These are phyloP conservation scores for Epichloe typhina DNA, from an alignment of 2,329 filamentous ascomycete species.

Conservation along the genomic window DNA sequence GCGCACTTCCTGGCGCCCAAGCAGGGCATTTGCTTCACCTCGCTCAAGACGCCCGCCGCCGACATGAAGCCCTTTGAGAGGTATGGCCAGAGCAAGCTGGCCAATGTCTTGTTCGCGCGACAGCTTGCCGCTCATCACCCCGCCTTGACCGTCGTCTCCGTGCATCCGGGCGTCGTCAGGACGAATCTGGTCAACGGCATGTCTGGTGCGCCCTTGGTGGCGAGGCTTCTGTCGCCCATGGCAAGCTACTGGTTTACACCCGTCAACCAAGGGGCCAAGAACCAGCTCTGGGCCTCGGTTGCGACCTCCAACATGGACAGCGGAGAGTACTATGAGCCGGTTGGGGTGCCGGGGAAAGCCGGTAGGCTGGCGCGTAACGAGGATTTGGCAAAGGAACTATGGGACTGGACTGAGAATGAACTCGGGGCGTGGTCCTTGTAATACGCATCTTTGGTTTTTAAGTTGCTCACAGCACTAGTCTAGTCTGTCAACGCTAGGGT, in stretches of 20 bases:
- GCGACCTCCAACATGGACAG: slow-evolving; percentile 16
- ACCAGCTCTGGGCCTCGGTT: slow-evolving; percentile 31
- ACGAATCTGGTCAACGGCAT: slow-evolving; percentile 14
- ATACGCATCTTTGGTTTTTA: background rate
- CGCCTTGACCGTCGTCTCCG: slow-evolving; percentile 12
- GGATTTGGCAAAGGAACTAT: slow-evolving; percentile 17
- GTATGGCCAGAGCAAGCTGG: slow-evolving; percentile 20
- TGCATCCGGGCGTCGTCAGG: slow-evolving; percentile 17
- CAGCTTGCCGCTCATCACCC: slow-evolving; percentile 15
- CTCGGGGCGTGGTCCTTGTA: slow-evolving; percentile 8
- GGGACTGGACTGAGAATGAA: slow-evolving; percentile 24
- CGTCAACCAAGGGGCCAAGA: slow-evolving; percentile 22
- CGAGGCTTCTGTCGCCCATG: slow-evolving; percentile 7
- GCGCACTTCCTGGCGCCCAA: slow-evolving; percentile 12
- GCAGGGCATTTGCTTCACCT: slow-evolving; percentile 17
- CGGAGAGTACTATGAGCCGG: slow-evolving; percentile 21
- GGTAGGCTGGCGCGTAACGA: slow-evolving; percentile 13
- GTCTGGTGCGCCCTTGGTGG: slow-evolving; percentile 3
- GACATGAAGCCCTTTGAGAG: slow-evolving; percentile 10
- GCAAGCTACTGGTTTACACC: slow-evolving; percentile 10
- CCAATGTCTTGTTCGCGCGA: slow-evolving; percentile 16
- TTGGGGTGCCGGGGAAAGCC: slow-evolving; percentile 15
- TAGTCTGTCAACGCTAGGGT: too few species aligned
- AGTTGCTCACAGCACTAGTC: too few species aligned
- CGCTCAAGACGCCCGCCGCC: slow-evolving; percentile 13